These are phyloP conservation scores for Rhizophora apiculata DNA, from an alignment of 345 rosid species.

Conservation along the genomic window DNA sequence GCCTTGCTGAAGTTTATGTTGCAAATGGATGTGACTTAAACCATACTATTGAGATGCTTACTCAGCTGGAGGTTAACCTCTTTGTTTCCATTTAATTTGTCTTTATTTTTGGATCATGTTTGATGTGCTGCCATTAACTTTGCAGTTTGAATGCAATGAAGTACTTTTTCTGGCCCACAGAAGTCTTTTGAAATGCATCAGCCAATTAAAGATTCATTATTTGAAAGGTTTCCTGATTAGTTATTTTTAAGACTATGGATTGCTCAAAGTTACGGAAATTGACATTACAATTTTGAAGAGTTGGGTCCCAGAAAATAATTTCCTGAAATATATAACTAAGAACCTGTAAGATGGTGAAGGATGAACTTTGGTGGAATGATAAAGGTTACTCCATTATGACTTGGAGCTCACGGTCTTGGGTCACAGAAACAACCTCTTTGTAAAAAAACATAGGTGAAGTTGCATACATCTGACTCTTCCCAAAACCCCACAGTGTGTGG, in stretches of 20 bases:
- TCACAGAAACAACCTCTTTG: no score
- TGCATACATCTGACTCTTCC: no score
- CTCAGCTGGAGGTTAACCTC: slow-evolving; percentile 81
- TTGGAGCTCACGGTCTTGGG: no score
- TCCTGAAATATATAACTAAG: neutral
- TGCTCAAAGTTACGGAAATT: neutral
- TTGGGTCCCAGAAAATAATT: neutral
- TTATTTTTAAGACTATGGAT: neutral
- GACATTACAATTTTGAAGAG: neutral
- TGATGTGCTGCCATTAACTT: slow-evolving; percentile 8
- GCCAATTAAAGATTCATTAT: slow-evolving; percentile 11
- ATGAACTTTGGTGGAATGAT: no score
- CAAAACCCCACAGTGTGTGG: no score
- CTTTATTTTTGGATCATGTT: slow-evolving; percentile 2
- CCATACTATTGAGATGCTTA: slow-evolving; percentile 93
- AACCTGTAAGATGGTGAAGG: no score
- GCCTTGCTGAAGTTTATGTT: slow-evolving; percentile 88
- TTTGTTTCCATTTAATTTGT: slow-evolving; percentile 6
- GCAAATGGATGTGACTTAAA: slow-evolving; percentile 90
- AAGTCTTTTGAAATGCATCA: neutral
- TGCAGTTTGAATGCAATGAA: slow-evolving; percentile 6
- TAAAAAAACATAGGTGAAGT: no score
- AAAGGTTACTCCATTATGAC: no score
- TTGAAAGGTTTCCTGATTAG: slow-evolving; percentile 7
- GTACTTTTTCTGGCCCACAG: neutral